Evolutionary conservation across 2,329 filamentous ascomycete genomes (phyloP).

Genomic region (Triangularia verruculosa): DNA sequence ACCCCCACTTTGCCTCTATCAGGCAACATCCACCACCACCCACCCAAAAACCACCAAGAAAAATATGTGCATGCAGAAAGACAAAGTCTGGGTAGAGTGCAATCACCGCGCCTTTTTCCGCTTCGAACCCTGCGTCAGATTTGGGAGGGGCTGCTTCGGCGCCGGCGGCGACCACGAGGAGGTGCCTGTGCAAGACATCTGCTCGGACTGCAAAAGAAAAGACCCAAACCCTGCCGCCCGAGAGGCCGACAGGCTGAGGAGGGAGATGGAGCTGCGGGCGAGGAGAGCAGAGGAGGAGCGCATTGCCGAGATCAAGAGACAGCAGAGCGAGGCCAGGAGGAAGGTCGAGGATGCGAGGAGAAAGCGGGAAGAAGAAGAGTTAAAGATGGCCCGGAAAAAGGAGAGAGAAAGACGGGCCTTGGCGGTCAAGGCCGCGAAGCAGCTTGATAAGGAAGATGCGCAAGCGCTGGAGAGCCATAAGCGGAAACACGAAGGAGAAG

Average conservation of each 20-base stretch:
- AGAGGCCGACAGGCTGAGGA: background rate
- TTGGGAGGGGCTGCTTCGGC: conserved; percentile 28
- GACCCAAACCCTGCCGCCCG: conserved; percentile 7
- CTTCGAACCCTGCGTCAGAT: conserved; percentile 27
- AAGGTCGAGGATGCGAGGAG: background rate
- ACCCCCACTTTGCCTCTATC: background rate
- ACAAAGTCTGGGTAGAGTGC: conserved; percentile 26
- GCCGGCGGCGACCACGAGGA: conserved; percentile 26
- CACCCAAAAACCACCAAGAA: background rate
- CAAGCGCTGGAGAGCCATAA: background rate
- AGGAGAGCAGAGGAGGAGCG: background rate
- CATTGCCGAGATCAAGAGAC: background rate
- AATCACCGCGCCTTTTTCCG: conserved; percentile 28
- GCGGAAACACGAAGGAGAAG: background rate
- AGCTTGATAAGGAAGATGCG: background rate
- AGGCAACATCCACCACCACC: background rate
- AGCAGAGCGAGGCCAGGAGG: background rate
- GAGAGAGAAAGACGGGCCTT: background rate
- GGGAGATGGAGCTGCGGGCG: background rate
- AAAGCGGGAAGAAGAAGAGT: background rate
- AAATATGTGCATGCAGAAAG: conserved; percentile 29
- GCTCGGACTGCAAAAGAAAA: conserved; percentile 25
- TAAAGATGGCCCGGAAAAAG: background rate
- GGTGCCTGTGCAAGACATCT: conserved; percentile 17
- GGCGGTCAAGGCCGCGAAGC: background rate